Percentiles rank a stretch among this genome's conserved stretches.
phyloP scores from a whole-genome alignment of 2,329 filamentous ascomycete genomes.

The Colletotrichum karsti region DNA sequence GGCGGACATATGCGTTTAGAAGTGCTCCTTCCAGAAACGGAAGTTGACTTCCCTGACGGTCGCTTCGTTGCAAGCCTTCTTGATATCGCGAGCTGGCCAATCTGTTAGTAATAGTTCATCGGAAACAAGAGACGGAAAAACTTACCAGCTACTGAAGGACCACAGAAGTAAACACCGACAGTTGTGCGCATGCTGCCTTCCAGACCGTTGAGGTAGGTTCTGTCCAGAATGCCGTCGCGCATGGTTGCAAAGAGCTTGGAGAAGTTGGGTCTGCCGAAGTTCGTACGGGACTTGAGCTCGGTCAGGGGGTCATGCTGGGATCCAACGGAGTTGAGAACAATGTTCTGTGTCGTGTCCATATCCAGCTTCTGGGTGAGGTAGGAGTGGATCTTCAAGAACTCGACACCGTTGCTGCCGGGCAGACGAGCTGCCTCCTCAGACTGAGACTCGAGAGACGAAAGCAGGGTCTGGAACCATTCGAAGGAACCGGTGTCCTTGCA shows the following conservation, averaged over 20 bases:
- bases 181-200: slow-evolving; percentile 81
- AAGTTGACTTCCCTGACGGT: slow-evolving; percentile 85
- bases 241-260: slow-evolving; percentile 80
- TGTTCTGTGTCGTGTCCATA: slow-evolving; percentile 92
- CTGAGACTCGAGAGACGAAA: slow-evolving; percentile 90
- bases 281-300: slow-evolving; percentile 87
- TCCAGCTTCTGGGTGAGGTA: slow-evolving; percentile 96
- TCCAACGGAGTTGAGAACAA: slow-evolving; percentile 94
- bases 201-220: slow-evolving; percentile 84
- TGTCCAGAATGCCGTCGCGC: slow-evolving; percentile 86
- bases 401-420: slow-evolving; percentile 72
- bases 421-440: slow-evolving; percentile 74
- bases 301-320: slow-evolving; percentile 89
- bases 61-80: slow-evolving; percentile 78
- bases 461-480: slow-evolving; percentile 97
- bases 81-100: slow-evolving; percentile 80
- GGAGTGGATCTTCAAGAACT: slow-evolving; percentile 97
- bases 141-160: slow-evolving; percentile 76
- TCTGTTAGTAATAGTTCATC: slow-evolving; percentile 42
- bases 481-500: slow-evolving; percentile 96
- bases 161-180: slow-evolving; percentile 98
- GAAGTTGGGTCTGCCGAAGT: slow-evolving; percentile 96
- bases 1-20: slow-evolving; percentile 49
- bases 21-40: slow-evolving; percentile 99
- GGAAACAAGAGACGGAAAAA: slow-evolving; percentile 26